A percentile compares a stretch with the other conserved stretches of the same genome.
phyloP scores from a whole-genome alignment of 1,139 yeast species.

The Sugiyamaella grinbergsii region DNA sequence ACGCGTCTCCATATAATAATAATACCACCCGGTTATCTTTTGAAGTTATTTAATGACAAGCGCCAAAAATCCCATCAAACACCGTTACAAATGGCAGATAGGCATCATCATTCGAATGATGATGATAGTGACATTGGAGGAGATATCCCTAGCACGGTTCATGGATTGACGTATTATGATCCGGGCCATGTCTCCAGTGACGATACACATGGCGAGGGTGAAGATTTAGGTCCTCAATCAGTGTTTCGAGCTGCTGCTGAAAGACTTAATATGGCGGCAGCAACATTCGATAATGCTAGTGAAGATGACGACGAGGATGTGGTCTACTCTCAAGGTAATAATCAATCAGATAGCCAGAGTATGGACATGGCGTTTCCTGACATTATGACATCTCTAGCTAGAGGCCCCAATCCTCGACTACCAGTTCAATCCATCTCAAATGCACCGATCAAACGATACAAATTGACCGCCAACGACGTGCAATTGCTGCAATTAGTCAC shows the following conservation, averaged over 20 bases:
- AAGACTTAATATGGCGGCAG: slow-evolving; percentile 1
- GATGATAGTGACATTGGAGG: slow-evolving; percentile 6
- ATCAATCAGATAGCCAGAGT: neutral
- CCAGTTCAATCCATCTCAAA: slow-evolving; percentile 2
- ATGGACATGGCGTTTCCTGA: neutral
- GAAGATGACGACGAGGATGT: slow-evolving; percentile 14
- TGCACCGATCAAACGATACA: slow-evolving; percentile 3
- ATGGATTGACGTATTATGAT: slow-evolving; percentile 26
- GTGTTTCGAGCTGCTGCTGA: slow-evolving; percentile 14
- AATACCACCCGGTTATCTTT: neutral
- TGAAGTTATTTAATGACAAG: slow-evolving; percentile 4
- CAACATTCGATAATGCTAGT: slow-evolving; percentile 4
- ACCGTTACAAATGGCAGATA: neutral
- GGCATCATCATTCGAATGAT: slow-evolving; percentile 2
- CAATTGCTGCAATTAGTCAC: slow-evolving; percentile 31
- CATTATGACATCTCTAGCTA: too few relatives aligned
- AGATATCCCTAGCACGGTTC: slow-evolving; percentile 12
- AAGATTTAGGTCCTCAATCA: neutral
- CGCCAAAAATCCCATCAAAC: neutral
- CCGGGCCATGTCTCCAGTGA: slow-evolving; percentile 23
- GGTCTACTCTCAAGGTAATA: too few relatives aligned
- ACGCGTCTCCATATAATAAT: slow-evolving; percentile 9
- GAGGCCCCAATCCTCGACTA: slow-evolving; percentile 5
- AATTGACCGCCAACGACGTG: slow-evolving; percentile 23
- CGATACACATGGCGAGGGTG: slow-evolving; percentile 11